phyloP scores from a whole-genome alignment of 305 asterid genomes.

The Fraxinus greggii region DNA sequence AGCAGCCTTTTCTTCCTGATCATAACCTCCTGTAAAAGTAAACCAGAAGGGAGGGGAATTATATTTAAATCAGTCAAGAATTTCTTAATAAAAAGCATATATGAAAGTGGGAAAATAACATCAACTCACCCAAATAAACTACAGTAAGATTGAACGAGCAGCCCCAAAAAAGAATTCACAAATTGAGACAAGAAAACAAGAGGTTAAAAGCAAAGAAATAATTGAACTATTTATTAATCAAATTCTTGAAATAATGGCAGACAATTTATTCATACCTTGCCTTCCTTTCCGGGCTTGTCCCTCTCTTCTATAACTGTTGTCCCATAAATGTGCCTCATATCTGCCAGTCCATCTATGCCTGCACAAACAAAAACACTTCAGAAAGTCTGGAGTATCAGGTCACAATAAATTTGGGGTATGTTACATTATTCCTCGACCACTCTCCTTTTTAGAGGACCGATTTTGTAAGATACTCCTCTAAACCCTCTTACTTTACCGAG shows the following conservation, averaged over 20 bases:
- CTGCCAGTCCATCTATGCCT: constrained; percentile 85
- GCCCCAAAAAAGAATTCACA: constrained; percentile 20
- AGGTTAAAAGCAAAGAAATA: constrained; percentile 32
- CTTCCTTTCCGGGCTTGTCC: constrained; percentile 95
- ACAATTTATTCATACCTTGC: constrained; percentile 59
- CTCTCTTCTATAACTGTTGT: constrained; percentile 85
- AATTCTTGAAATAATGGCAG: constrained; percentile 30
- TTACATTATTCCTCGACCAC: too few species aligned
- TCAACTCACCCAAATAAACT: constrained; percentile 78
- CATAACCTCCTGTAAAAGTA: constrained; percentile 63
- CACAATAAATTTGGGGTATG: too few species aligned
- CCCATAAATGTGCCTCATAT: constrained; percentile 87
- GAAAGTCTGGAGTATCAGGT: too few species aligned
- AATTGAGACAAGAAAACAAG: constrained; percentile 30
- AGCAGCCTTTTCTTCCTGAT: constrained; percentile 87
- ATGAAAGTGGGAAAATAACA: constrained; percentile 8
- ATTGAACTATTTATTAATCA: background rate
- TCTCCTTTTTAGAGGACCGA: too few species aligned
- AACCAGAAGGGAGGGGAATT: background rate
- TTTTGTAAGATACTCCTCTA: too few species aligned
- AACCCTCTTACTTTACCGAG: too few species aligned
- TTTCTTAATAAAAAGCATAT: constrained; percentile 14
- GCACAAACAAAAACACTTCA: constrained; percentile 2
- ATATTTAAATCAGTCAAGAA: too few species aligned
- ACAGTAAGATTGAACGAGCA: constrained; percentile 35